These are phyloP conservation scores for Oidiodendron maius DNA, from an alignment of 495 filamentous ascomycete genomes.

Conservation along the genomic window DNA sequence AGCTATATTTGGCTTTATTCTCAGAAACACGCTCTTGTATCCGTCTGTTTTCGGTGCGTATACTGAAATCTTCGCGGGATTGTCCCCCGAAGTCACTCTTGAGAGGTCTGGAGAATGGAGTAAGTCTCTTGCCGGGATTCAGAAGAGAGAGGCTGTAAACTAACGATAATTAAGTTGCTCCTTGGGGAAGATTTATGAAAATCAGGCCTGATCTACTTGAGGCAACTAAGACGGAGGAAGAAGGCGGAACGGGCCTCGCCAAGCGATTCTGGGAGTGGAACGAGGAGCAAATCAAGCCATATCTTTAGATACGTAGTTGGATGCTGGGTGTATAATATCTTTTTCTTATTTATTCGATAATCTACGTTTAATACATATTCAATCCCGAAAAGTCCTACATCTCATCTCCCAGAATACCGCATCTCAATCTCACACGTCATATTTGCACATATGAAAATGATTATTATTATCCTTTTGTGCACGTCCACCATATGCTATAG, in stretches of 20 bases:
- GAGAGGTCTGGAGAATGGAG: slow-evolving; percentile 18
- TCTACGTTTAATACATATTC: too few species aligned
- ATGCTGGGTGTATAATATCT: too few species aligned
- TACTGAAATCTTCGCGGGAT: slow-evolving; percentile 34
- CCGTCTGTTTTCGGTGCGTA: slow-evolving; percentile 32
- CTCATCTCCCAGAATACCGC: too few species aligned
- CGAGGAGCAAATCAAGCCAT: slow-evolving; percentile 30
- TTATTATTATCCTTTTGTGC: too few species aligned
- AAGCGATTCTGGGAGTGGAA: slow-evolving; percentile 36
- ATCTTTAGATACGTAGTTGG: not conserved
- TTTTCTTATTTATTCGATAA: too few species aligned
- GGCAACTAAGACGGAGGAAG: slow-evolving; percentile 24
- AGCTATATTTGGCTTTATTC: slow-evolving; percentile 6
- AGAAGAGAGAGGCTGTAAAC: not conserved
- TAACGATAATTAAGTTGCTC: slow-evolving; percentile 22
- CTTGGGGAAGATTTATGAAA: slow-evolving; percentile 29
- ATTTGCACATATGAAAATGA: too few species aligned
- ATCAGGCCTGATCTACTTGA: slow-evolving; percentile 28
- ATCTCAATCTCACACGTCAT: too few species aligned
- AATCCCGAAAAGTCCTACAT: too few species aligned
- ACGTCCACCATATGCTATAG: too few species aligned
- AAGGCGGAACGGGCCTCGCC: slow-evolving; percentile 34
- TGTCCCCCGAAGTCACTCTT: slow-evolving; percentile 28
- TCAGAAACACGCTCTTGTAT: too few species aligned
- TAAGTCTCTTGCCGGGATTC: not conserved